Percentiles rank a stretch among this genome's conserved stretches.
phyloP scores from a whole-genome alignment of 1,284 basidiomycete species.

The Xerocomus amazonicus region DNA sequence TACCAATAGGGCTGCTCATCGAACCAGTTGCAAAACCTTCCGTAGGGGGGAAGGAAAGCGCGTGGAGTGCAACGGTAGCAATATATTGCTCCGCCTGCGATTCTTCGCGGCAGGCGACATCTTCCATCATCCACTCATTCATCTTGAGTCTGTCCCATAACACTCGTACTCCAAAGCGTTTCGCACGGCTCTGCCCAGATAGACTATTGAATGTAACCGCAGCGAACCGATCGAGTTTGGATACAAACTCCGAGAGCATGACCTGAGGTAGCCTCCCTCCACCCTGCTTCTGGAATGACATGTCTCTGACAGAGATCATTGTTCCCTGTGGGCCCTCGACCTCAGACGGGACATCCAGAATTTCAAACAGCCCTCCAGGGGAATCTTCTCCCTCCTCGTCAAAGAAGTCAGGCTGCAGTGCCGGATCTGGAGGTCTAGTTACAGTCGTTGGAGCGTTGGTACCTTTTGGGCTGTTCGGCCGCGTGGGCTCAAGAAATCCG shows the following conservation, averaged over 20 bases:
- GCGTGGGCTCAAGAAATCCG: conserved; percentile 23
- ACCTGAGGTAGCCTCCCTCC: conserved; percentile 71
- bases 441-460: conserved; percentile 3
- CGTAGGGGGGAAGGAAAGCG: conserved; percentile 59
- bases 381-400: conserved; percentile 48
- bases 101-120: conserved; percentile 77
- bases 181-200: conserved; percentile 67
- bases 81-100: conserved; percentile 90
- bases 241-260: conserved; percentile 64
- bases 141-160: conserved; percentile 65
- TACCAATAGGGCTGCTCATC: conserved; percentile 40
- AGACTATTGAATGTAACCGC: conserved; percentile 64
- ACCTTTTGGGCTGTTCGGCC: not conserved
- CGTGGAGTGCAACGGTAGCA: conserved; percentile 81
- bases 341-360: conserved; percentile 68
- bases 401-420: conserved; percentile 41
- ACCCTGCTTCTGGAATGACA: conserved; percentile 80
- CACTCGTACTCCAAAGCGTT: conserved; percentile 67
- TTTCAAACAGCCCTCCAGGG: conserved; percentile 67
- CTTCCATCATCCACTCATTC: conserved; percentile 80
- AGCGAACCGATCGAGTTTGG: conserved; percentile 71
- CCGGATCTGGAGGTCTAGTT: not conserved
- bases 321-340: conserved; percentile 53
- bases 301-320: conserved; percentile 64
- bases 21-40: conserved; percentile 59